Percentiles rank a stretch among this genome's conserved stretches.
These are phyloP conservation scores for Puccinellia tenuiflora DNA, from an alignment of 176 grass and related monocot species.

Conservation along the genomic window DNA sequence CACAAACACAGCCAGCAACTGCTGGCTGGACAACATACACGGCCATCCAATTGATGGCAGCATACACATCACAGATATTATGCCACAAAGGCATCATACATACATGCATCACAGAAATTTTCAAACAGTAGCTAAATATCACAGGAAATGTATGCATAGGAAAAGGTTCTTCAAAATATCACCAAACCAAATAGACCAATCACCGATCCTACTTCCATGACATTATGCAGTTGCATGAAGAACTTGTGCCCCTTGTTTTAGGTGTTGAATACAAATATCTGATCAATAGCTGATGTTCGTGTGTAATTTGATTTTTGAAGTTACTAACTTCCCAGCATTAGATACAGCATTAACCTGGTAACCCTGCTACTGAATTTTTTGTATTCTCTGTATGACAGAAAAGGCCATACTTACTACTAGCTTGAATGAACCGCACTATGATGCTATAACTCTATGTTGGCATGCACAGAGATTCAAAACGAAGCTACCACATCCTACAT, in stretches of 20 bases:
- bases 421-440: neutral
- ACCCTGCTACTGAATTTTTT: neutral
- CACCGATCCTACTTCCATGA: neutral
- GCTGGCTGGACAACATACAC: too few species aligned
- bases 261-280: neutral
- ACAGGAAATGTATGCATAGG: too few species aligned
- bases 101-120: too few species aligned
- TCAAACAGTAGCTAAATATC: too few species aligned
- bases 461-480: neutral
- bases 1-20: too few species aligned
- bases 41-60: too few species aligned
- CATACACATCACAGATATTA: too few species aligned
- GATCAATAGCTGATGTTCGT: neutral
- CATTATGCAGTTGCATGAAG: neutral
- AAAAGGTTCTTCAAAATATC: neutral
- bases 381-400: neutral
- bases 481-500: neutral
- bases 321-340: neutral
- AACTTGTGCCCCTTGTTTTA: neutral
- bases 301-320: neutral
- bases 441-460: neutral
- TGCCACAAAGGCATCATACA: too few species aligned
- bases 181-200: neutral
- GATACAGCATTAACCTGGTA: neutral
- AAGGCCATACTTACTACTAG: neutral